Conservation (phyloP, 2,329 filamentous ascomycete genomes). For the Calycina marina region DNA sequence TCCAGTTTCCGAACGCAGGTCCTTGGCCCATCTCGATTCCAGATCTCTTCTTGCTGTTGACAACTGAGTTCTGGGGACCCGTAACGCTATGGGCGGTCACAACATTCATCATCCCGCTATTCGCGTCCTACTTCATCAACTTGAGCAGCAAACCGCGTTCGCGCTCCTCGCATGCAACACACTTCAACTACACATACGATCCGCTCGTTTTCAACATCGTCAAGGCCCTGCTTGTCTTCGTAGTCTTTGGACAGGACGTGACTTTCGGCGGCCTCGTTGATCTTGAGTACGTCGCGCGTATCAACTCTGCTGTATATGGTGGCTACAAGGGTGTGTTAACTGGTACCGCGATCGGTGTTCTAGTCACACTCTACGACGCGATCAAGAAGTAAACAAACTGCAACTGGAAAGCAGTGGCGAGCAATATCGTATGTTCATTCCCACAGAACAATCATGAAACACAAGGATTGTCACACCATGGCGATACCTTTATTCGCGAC, state of each 20-base stretch:
- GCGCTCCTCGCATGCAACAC: constrained; percentile 25
- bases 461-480: no score
- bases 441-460: no score
- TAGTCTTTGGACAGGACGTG: constrained; percentile 59
- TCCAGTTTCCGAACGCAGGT: constrained; percentile 37
- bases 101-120: constrained; percentile 51
- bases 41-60: constrained; percentile 67
- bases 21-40: constrained; percentile 54
- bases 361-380: constrained; percentile 65
- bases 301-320: constrained; percentile 54
- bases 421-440: constrained; percentile 7
- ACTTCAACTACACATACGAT: constrained; percentile 52
- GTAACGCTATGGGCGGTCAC: constrained; percentile 64
- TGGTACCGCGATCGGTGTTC: constrained; percentile 50
- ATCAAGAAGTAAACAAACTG: constrained; percentile 43
- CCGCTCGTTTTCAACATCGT: constrained; percentile 81
- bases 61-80: constrained; percentile 70
- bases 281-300: constrained; percentile 41
- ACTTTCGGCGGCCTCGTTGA: constrained; percentile 48
- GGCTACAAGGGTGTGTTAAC: constrained; percentile 57
- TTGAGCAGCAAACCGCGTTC: constrained; percentile 41
- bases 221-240: constrained; percentile 69
- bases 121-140: constrained; percentile 84
- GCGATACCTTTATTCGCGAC: no score
- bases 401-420: constrained; percentile 4